Evolutionary conservation across 2,329 filamentous ascomycete genomes (phyloP).

Genomic region (Xylariaceae sp.): DNA sequence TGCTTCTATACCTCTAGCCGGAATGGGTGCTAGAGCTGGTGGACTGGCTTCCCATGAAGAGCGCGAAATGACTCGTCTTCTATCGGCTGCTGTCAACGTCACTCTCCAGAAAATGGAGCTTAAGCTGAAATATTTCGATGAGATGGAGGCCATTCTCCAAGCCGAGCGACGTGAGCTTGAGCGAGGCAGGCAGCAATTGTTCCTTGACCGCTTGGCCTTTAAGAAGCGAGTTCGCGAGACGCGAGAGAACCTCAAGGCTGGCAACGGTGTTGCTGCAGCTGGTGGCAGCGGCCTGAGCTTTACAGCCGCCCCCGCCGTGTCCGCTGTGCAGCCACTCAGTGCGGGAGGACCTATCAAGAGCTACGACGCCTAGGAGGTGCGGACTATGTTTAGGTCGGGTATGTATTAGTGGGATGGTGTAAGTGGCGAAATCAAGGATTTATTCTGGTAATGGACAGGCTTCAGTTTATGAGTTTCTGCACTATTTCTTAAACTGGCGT

Average conservation of each 20-base stretch:
- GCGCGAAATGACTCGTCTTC: constrained; percentile 90
- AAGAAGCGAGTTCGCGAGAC: constrained; percentile 82
- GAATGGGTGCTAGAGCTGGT: constrained; percentile 80
- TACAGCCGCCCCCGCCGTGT: constrained; percentile 42
- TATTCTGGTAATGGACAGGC: constrained; percentile 6
- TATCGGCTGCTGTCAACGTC: constrained; percentile 88
- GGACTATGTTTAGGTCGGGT: not conserved
- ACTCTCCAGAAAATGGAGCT: constrained; percentile 94
- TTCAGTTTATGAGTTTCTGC: constrained; percentile 7
- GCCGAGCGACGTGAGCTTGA: constrained; percentile 92
- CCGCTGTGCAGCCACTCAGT: constrained; percentile 53
- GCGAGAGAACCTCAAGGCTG: constrained; percentile 68
- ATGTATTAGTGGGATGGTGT: constrained; percentile 8
- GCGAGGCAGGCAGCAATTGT: constrained; percentile 85
- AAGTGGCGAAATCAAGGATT: constrained; percentile 23
- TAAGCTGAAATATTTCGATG: constrained; percentile 93
- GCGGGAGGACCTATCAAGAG: constrained; percentile 56
- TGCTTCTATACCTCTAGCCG: constrained; percentile 78
- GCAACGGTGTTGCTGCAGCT: constrained; percentile 49
- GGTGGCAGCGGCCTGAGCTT: constrained; percentile 55
- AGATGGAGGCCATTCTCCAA: constrained; percentile 89
- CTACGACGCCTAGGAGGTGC: constrained; percentile 47
- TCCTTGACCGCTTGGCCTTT: constrained; percentile 87
- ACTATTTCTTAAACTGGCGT: constrained; percentile 15
- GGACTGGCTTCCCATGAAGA: constrained; percentile 94